Percentiles rank a stretch among this genome's conserved stretches.
phyloP scores from a whole-genome alignment of 2,329 filamentous ascomycete genomes.

The Nemania sp. region DNA sequence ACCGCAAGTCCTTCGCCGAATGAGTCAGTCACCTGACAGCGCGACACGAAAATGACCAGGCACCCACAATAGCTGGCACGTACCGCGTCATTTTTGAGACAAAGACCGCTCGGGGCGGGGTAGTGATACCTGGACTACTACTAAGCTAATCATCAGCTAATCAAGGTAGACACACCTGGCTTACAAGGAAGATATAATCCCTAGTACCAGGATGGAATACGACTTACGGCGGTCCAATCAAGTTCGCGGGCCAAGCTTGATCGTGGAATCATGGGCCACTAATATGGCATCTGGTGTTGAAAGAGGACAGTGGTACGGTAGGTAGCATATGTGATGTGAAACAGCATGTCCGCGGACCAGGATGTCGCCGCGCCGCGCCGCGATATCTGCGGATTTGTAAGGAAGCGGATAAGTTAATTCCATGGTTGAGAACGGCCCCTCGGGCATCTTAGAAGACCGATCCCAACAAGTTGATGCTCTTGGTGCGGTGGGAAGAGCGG shows the following conservation, averaged over 20 bases:
- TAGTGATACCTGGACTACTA: neutral
- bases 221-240: conserved; percentile 2
- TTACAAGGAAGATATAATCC: too few species aligned
- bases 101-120: neutral
- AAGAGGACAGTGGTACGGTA: too few species aligned
- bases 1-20: too few species aligned
- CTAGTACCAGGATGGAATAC: too few species aligned
- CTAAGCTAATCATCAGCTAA: too few species aligned
- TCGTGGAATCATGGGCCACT: neutral
- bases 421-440: conserved; percentile 3
- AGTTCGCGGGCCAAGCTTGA: conserved; percentile 1
- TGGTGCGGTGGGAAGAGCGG: conserved; percentile 9
- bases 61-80: neutral
- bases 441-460: conserved; percentile 20
- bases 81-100: neutral
- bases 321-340: too few species aligned
- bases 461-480: conserved; percentile 16
- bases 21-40: conserved; percentile 35
- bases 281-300: too few species aligned
- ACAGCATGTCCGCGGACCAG: too few species aligned
- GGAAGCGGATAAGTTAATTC: conserved; percentile 4
- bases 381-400: neutral
- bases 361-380: neutral
- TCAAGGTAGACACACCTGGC: too few species aligned
- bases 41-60: conserved; percentile 23